Percentiles rank a stretch among this genome's conserved stretches.
These are phyloP conservation scores for Kwoniella dendrophila DNA, from an alignment of 768 basidiomycete genomes.

Conservation along the genomic window DNA sequence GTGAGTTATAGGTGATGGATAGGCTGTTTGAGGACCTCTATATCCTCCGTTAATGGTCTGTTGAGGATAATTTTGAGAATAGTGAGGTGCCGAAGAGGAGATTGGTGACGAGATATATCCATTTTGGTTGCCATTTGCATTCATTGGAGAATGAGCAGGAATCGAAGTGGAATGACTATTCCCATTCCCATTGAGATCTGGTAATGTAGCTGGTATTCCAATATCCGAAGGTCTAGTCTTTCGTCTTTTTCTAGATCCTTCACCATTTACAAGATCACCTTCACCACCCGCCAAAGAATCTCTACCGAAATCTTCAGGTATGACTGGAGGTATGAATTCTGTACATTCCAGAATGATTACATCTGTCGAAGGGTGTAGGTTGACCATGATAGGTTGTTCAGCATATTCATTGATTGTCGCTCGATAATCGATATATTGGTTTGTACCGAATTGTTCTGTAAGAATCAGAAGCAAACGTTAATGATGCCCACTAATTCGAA, in stretches of 20 bases:
- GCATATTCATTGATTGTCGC: conserved; percentile 32
- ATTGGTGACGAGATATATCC: not conserved
- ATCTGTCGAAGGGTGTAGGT: conserved; percentile 10
- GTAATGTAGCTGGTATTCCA: not conserved
- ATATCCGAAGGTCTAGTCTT: conserved; percentile 15
- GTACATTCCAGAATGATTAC: conserved; percentile 31
- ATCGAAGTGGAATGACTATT: too few species aligned
- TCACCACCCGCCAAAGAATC: not conserved
- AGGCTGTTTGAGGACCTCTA: conserved; percentile 2
- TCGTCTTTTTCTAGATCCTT: conserved; percentile 9
- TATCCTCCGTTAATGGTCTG: not conserved
- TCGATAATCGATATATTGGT: conserved; percentile 40
- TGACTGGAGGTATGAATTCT: conserved; percentile 31
- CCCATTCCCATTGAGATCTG: too few species aligned
- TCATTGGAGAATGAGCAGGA: not conserved
- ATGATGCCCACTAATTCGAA: not conserved
- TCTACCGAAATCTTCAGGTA: conserved; percentile 25
- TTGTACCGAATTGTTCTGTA: conserved; percentile 37
- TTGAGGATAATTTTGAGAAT: not conserved
- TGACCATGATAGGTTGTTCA: conserved; percentile 20
- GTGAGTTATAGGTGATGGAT: conserved; percentile 1
- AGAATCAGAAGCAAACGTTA: not conserved
- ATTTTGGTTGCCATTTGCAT: not conserved
- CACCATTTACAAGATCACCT: too few species aligned
- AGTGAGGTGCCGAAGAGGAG: not conserved